These are phyloP conservation scores for Hevea brasiliensis DNA, from an alignment of 345 rosid genomes.

Conservation along the genomic window DNA sequence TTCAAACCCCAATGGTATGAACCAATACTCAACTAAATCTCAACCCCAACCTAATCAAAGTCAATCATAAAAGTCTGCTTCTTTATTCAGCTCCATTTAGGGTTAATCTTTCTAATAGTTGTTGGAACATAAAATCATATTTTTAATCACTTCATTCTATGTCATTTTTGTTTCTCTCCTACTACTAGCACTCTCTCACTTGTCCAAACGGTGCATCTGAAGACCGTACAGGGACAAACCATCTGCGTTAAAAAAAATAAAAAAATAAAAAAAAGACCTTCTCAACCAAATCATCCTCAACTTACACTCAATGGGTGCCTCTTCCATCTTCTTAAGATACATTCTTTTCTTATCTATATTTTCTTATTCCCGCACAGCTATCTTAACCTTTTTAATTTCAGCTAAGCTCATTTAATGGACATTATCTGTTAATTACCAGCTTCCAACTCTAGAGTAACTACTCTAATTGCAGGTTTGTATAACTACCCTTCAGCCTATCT, in stretches of 20 bases:
- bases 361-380: not conserved
- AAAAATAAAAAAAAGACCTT: too few species aligned
- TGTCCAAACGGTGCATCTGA: not conserved
- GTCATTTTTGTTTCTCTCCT: not conserved
- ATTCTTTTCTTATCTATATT: not conserved
- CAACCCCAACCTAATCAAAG: not conserved
- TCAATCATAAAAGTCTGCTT: not conserved
- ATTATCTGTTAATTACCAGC: not conserved
- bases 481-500: not conserved
- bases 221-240: not conserved
- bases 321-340: not conserved
- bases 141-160: not conserved
- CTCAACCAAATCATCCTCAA: not conserved
- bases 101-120: not conserved
- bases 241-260: too few species aligned
- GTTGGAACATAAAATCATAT: not conserved
- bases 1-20: not conserved
- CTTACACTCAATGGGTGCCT: not conserved
- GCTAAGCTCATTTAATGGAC: not conserved
- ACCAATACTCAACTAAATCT: not conserved
- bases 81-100: not conserved
- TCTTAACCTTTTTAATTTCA: not conserved
- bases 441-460: not conserved
- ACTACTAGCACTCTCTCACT: not conserved
- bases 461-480: not conserved